phyloP scores from a whole-genome alignment of 148 eudicot species.

The Rhododendron ovatum region DNA sequence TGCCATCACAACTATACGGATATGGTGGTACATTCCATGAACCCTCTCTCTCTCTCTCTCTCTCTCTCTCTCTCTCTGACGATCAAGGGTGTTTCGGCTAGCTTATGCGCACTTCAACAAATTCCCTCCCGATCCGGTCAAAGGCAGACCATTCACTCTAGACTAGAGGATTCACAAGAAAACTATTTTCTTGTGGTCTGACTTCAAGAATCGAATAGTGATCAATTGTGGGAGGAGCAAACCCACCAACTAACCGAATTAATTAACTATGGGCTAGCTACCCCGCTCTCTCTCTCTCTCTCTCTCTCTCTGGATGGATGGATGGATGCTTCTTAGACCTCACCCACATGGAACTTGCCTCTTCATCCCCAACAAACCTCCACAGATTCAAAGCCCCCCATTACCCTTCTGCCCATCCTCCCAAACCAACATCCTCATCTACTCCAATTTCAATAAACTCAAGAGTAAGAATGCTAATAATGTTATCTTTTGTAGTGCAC shows the following conservation, averaged over 20 bases:
- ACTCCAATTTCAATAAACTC: not conserved
- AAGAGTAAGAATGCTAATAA: not conserved
- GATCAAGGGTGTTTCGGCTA: no score
- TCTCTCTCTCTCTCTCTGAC: slow-evolving; percentile 12
- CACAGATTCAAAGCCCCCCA: slow-evolving; percentile 7
- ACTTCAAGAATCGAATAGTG: no score
- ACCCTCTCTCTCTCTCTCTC: slow-evolving; percentile 8
- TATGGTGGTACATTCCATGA: slow-evolving; percentile 11
- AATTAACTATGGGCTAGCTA: no score
- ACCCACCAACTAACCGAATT: no score
- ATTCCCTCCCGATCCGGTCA: no score
- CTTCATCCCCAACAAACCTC: not conserved
- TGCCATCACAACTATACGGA: not conserved
- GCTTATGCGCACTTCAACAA: no score
- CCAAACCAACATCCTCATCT: not conserved
- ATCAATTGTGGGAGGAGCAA: no score
- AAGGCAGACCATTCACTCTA: no score
- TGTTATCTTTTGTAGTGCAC: not conserved
- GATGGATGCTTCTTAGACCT: not conserved
- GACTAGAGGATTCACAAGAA: no score
- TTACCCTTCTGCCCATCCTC: slow-evolving; percentile 12
- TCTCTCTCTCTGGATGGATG: no score
- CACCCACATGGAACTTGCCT: slow-evolving; percentile 14
- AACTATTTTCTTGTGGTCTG: no score
- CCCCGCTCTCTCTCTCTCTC: no score